Percentiles rank a stretch among this genome's conserved stretches.
Conservation (phyloP, 148 eudicot genomes). For the Cornus controversa region DNA sequence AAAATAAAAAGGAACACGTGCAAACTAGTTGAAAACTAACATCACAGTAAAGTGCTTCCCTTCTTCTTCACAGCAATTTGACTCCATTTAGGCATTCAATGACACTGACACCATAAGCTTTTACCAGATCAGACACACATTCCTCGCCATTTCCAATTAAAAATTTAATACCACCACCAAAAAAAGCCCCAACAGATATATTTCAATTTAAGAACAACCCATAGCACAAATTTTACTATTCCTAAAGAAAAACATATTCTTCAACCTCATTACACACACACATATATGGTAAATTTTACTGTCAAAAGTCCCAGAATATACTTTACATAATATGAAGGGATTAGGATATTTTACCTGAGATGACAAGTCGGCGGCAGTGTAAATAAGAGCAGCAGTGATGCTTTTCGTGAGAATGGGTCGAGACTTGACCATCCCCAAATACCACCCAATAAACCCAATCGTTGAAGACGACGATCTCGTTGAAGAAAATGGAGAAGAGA, state of each 20-base stretch:
- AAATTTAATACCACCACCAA: not conserved
- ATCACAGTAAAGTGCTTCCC: not conserved
- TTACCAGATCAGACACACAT: not conserved
- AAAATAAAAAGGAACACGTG: not conserved
- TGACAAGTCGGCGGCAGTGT: conserved; percentile 77
- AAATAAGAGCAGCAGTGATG: conserved; percentile 66
- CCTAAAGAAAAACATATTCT: not conserved
- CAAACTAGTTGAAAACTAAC: not conserved
- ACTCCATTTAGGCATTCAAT: not conserved
- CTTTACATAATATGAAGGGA: not conserved
- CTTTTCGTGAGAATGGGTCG: conserved; percentile 81
- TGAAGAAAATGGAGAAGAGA: conserved; percentile 24
- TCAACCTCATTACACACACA: not conserved
- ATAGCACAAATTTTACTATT: too few species aligned
- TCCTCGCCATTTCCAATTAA: not conserved
- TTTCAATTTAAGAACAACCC: not conserved
- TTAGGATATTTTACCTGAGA: conserved; percentile 57
- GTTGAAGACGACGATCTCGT: conserved; percentile 12
- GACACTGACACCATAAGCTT: not conserved
- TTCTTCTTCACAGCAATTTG: not conserved
- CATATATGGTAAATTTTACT: too few species aligned
- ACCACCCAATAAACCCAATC: conserved; percentile 67
- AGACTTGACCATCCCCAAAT: conserved; percentile 68
- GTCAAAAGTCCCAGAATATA: not conserved
- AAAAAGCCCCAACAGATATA: not conserved